Percentiles rank a stretch among this genome's conserved stretches.
Evolutionary conservation across 2,329 filamentous ascomycete genomes (phyloP).

Genomic region (Monosporascus sp.): DNA sequence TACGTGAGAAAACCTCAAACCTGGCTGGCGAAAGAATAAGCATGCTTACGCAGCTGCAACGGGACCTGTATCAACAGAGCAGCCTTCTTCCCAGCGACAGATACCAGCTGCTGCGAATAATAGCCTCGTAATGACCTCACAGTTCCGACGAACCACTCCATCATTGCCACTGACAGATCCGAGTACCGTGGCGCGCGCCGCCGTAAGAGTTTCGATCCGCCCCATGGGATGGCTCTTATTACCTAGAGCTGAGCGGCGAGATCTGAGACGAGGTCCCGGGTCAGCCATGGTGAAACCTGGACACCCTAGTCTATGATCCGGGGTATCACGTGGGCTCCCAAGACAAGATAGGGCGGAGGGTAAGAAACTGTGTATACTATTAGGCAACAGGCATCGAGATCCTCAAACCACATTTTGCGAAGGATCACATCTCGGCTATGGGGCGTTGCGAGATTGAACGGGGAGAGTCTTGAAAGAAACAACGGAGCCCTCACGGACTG

Average conservation of each 20-base stretch:
- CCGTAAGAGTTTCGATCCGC: too few relatives aligned
- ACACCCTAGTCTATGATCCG: slow-evolving; percentile 13
- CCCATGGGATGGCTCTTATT: not conserved
- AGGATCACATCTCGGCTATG: not conserved
- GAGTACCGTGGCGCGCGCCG: too few relatives aligned
- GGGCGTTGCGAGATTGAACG: not conserved
- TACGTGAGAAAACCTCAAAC: too few relatives aligned
- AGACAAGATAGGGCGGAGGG: not conserved
- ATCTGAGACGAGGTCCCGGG: slow-evolving; percentile 19
- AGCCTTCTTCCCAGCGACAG: too few relatives aligned
- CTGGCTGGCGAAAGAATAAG: too few relatives aligned
- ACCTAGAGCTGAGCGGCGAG: slow-evolving; percentile 4
- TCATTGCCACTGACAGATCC: not conserved
- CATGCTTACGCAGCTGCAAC: too few relatives aligned
- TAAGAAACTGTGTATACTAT: not conserved
- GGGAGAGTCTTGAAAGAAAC: not conserved
- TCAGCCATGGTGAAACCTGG: slow-evolving; percentile 17
- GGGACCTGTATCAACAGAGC: too few relatives aligned
- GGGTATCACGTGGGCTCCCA: slow-evolving; percentile 13
- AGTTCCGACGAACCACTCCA: too few relatives aligned
- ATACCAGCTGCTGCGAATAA: too few relatives aligned
- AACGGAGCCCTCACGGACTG: not conserved
- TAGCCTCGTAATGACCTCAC: too few relatives aligned
- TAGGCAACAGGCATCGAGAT: not conserved
- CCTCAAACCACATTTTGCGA: not conserved